Percentiles rank a stretch among this genome's conserved stretches.
Evolutionary conservation across 2,329 filamentous ascomycete species (phyloP).

Genomic region (Neurospora sp.): DNA sequence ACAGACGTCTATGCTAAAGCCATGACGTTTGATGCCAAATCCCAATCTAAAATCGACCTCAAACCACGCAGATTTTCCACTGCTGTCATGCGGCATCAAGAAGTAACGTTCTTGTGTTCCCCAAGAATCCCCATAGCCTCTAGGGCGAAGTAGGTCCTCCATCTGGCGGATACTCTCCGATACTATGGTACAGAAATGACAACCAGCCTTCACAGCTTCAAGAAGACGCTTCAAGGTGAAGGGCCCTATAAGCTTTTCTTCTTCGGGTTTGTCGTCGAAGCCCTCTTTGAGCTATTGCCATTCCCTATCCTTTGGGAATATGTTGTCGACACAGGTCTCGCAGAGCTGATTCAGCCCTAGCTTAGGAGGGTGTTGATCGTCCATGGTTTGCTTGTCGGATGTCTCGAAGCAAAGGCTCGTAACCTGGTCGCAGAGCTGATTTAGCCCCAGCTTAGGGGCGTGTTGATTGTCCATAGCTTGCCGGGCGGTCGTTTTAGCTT

Average conservation of each 20-base stretch:
- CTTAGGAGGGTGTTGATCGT: neutral
- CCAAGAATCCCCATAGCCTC: neutral
- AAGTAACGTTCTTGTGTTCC: neutral
- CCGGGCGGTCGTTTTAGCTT: too few species aligned
- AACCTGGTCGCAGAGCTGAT: neutral
- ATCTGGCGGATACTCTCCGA: neutral
- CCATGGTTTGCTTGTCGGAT: neutral
- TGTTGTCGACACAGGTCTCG: neutral
- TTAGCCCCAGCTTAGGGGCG: neutral
- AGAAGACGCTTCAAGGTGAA: neutral
- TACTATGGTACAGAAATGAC: neutral
- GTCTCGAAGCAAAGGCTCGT: neutral
- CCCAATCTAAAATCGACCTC: too few species aligned
- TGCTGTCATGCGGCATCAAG: neutral
- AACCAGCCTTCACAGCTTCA: neutral
- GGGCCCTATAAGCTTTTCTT: neutral
- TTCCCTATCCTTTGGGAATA: neutral
- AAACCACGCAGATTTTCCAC: too few species aligned
- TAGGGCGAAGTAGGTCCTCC: neutral
- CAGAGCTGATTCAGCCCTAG: neutral
- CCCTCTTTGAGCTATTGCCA: neutral
- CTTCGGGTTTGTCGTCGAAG: neutral
- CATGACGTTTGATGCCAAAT: too few species aligned
- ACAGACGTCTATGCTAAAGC: neutral
- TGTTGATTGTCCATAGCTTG: neutral